Base-by-base conservation (phyloP, 192 early-diverging fungal genomes). In the Pecoramyces ruminantium region DNA sequence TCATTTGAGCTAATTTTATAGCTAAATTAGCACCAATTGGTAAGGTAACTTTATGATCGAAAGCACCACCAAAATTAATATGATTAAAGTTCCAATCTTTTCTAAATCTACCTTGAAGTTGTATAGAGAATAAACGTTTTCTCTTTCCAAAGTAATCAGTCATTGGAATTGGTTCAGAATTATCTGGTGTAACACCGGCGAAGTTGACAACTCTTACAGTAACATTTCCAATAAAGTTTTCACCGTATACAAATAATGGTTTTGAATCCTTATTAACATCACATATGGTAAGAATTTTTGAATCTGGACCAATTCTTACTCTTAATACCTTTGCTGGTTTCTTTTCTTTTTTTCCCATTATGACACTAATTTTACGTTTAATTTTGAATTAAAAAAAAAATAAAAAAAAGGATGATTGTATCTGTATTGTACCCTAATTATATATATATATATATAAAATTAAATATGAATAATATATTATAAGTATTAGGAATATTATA, bases 51-150 rank as follows among this genome's bases (percentile, higher is more conserved):
- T 93, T 93, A 25, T 85, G 79, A 80, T 93, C 92, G 82, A 95
- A 95, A 79, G 90, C 88, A 78, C 92, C 91, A 17, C 94, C 94
- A 86, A 94, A 95, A 86, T 85, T 82, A 78, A 90, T 88, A 67
- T 87, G 85, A 13, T 80, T 28, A 40, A 28, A 4, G 78, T 2
- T 16, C 28, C 38, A 29, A 28, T 39, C n/a, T 78, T 80, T 80
- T 84, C 92, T 92, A 84, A 94, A 95, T n/a, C 92, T 85, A 29
- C 91, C 92, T 27, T 86, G 88, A 29, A 94, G 83, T 81, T 94
- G 92, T 29, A 95, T 86, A 39, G 92, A 92, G 85, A 93, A 93
- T 29, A 89, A 84, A 78, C 92, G 85, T 29, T 86, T 85, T 58
- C 88, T 83, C 13, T 82, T 86, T 1, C 90, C 90, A 85, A 94